Evolutionary conservation across 2,329 filamentous ascomycete species (phyloP), one percentile per base, ranked within the genome.

Genomic region (Coniochaeta sp.): DNA sequence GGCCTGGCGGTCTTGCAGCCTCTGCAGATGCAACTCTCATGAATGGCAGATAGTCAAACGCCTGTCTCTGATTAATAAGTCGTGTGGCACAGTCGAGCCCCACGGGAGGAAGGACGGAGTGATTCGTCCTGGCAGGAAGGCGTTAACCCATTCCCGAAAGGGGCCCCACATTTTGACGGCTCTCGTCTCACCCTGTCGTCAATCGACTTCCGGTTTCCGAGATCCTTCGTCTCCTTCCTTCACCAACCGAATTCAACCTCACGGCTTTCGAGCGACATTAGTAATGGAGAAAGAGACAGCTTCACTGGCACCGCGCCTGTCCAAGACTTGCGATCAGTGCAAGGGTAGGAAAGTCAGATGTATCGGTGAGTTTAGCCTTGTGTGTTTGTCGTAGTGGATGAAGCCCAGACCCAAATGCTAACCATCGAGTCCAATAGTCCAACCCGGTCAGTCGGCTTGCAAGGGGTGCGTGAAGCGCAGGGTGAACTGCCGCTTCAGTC

Each of bases 281-380:
- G 33, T 38, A 38, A 48, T 48, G 46, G 14, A 22, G 27, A 4
- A 32, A 20, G 46, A 31, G n/a, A 27, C 27, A 7, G 14, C 31
- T 14, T 22, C 27, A 27, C 46, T 48, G 46, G 27, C 46, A n/a
- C 46, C 46, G 13, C 24, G 46, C 6, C 26, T 48, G 27, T 48
- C 46, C 26, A 48, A 30, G 20, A 48, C 46, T n/a, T 48, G 46
- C 27, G 46, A 48, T 22, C 27, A 20, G 20, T 48, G 46, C 27
- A 48, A 48, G 31, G 27, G 20, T 3, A 12, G 46, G 26, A 48
- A 32, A 48, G 46, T 48, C 5, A 28, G 46, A 27, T 48, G 46
- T 30, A 48, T 48, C 16, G 10, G 46, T 48, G 22, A 22, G 46
- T 30, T 2, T 20, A 8, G 3, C 26, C 27, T 32, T 31, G n/a